Percentiles rank a stretch among this genome's conserved stretches.
phyloP scores from a whole-genome alignment of 805 yeast species.

The Suhomyces kilbournensis region DNA sequence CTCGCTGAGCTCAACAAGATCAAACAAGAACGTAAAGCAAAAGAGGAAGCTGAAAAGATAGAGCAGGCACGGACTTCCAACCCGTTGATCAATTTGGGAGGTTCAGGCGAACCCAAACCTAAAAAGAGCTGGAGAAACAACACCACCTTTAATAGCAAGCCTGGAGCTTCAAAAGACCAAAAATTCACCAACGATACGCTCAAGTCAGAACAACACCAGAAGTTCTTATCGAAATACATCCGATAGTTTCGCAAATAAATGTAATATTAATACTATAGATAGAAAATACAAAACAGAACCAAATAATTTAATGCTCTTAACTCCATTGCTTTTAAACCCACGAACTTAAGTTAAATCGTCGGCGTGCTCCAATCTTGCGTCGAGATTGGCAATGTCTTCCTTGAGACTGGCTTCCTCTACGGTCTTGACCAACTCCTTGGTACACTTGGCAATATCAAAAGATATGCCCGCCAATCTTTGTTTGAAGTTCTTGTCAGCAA shows the following conservation, averaged over 20 bases:
- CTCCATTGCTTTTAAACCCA: background rate
- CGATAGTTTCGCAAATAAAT: conserved; percentile 13
- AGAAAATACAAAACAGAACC: conserved; percentile 3
- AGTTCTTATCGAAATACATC: conserved; percentile 34
- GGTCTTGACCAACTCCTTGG: conserved; percentile 91
- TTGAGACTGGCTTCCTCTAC: conserved; percentile 91
- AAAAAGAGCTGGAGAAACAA: conserved; percentile 34
- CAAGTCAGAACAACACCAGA: conserved; percentile 33
- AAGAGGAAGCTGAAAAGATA: conserved; percentile 3
- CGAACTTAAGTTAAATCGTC: conserved; percentile 6
- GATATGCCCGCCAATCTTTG: conserved; percentile 95
- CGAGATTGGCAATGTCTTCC: conserved; percentile 79
- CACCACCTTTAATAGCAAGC: conserved; percentile 19
- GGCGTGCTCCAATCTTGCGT: conserved; percentile 49
- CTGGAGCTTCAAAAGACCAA: conserved; percentile 1
- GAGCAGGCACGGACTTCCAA: conserved; percentile 8
- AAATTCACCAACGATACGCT: conserved; percentile 32
- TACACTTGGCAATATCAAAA: conserved; percentile 93
- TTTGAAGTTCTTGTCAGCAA: conserved; percentile 84
- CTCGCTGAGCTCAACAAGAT: conserved; percentile 19
- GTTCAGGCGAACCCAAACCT: conserved; percentile 3
- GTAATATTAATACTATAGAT: conserved; percentile 1
- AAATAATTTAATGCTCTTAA: background rate
- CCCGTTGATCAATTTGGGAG: conserved; percentile 7
- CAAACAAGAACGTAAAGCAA: conserved; percentile 9